Evolutionary conservation across 495 filamentous ascomycete species (phyloP).

Genomic region (Paragyromitra xinjiangensis): DNA sequence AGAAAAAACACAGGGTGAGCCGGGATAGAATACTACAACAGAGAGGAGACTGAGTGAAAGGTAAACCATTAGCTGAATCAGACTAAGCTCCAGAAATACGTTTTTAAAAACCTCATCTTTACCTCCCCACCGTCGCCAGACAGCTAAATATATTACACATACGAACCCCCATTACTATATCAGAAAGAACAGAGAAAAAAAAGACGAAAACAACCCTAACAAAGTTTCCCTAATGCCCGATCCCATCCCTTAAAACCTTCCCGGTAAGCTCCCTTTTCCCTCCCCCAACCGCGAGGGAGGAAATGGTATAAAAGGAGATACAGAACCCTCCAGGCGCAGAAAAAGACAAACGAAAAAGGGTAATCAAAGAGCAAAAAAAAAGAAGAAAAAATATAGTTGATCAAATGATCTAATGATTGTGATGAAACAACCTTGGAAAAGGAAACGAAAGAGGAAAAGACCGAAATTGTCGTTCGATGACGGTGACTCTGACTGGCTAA

Average conservation of each 20-base stretch:
- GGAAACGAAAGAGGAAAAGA: conserved; percentile 25
- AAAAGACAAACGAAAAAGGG: conserved; percentile 30
- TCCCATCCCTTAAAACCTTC: conserved; percentile 35
- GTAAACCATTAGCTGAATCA: conserved; percentile 42
- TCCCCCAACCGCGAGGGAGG: conserved; percentile 6
- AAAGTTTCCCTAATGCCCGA: conserved; percentile 39
- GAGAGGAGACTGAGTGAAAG: conserved; percentile 28
- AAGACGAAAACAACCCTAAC: conserved; percentile 27
- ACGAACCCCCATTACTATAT: conserved; percentile 51
- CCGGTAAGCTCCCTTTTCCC: conserved; percentile 19
- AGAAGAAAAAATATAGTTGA: conserved; percentile 38
- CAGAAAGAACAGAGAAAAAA: conserved; percentile 32
- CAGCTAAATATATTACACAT: conserved; percentile 50
- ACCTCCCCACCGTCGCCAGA: conserved; percentile 18
- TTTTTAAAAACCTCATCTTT: conserved; percentile 29
- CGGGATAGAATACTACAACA: conserved; percentile 5
- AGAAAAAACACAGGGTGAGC: conserved; percentile 9
- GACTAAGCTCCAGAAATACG: conserved; percentile 28
- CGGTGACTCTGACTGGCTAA: conserved; percentile 51
- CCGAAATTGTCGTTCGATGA: conserved; percentile 48
- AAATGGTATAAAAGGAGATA: conserved; percentile 39
- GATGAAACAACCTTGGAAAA: conserved; percentile 57
- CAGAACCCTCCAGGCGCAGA: conserved; percentile 33
- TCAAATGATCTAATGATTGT: conserved; percentile 56
- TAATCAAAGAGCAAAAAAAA: conserved; percentile 41